Evolutionary conservation across 306 rosid genomes (phyloP).

Genomic region (Datisca glomerata): DNA sequence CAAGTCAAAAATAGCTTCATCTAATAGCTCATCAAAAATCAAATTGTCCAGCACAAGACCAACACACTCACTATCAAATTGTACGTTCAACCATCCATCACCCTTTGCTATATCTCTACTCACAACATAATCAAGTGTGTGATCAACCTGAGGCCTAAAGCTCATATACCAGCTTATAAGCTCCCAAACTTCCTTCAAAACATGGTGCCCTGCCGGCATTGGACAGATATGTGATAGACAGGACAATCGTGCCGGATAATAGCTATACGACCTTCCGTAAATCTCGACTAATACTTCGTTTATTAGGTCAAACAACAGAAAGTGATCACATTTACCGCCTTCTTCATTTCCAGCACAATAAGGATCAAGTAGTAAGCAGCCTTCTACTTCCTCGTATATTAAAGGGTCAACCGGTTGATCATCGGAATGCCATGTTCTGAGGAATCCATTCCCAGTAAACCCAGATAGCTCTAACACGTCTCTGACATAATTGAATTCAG

Average conservation of each 20-base stretch:
- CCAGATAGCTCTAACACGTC: slow-evolving; percentile 60
- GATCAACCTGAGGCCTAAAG: slow-evolving; percentile 21
- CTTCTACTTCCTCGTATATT: slow-evolving; percentile 40
- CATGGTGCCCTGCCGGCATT: slow-evolving; percentile 33
- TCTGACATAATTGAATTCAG: slow-evolving; percentile 51
- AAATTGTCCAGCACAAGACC: slow-evolving; percentile 66
- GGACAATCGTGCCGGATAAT: slow-evolving; percentile 43
- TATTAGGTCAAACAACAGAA: slow-evolving; percentile 57
- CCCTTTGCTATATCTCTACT: slow-evolving; percentile 41
- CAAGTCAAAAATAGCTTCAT: slow-evolving; percentile 26
- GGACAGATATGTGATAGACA: slow-evolving; percentile 27
- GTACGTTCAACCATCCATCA: slow-evolving; percentile 82
- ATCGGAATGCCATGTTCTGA: slow-evolving; percentile 45
- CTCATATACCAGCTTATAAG: slow-evolving; percentile 44
- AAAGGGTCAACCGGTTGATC: slow-evolving; percentile 44
- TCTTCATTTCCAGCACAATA: slow-evolving; percentile 35
- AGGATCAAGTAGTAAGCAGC: slow-evolving; percentile 33
- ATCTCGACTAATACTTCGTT: slow-evolving; percentile 65
- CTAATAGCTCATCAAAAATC: slow-evolving; percentile 61
- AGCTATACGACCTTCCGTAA: slow-evolving; percentile 44
- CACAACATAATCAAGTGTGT: slow-evolving; percentile 40
- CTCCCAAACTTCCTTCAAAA: slow-evolving; percentile 48
- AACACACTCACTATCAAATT: slow-evolving; percentile 64
- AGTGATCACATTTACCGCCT: slow-evolving; percentile 34
- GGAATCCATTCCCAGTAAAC: slow-evolving; percentile 22